These are phyloP conservation scores for Penicillium sp. DNA, from an alignment of 2,329 filamentous ascomycete species.

Conservation along the genomic window DNA sequence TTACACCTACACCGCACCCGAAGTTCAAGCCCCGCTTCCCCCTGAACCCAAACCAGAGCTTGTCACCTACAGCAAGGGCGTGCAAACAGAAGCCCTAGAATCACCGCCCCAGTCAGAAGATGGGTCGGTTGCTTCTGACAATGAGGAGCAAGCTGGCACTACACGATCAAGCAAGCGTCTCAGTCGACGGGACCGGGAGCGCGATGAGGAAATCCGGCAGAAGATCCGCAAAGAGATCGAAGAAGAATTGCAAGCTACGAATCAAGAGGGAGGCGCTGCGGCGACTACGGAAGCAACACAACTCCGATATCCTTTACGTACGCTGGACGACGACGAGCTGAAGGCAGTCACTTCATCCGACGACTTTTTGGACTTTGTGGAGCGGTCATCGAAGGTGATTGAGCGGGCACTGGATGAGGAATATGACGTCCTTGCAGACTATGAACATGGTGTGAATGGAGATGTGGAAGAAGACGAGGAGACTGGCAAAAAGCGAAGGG, in stretches of 20 bases:
- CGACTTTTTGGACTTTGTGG: constrained; percentile 93
- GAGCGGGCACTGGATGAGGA: constrained; percentile 93
- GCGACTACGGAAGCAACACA: constrained; percentile 46
- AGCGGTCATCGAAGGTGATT: constrained; percentile 94
- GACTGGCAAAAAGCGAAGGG: constrained; percentile 46
- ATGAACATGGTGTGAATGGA: constrained; percentile 73
- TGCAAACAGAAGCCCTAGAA: constrained; percentile 81
- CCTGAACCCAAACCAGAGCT: constrained; percentile 64
- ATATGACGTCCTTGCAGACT: constrained; percentile 94
- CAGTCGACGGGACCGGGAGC: constrained; percentile 76
- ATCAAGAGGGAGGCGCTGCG: constrained; percentile 44
- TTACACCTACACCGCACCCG: constrained; percentile 71
- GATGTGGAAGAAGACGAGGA: constrained; percentile 78
- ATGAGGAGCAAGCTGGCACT: constrained; percentile 59
- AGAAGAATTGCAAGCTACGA: constrained; percentile 78
- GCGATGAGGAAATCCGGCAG: constrained; percentile 85
- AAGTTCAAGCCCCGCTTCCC: constrained; percentile 69
- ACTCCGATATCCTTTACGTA: constrained; percentile 71
- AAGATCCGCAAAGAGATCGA: constrained; percentile 87
- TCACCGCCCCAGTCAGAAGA: constrained; percentile 55
- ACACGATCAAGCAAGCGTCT: constrained; percentile 66
- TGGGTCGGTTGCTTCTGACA: constrained; percentile 62
- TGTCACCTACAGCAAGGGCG: constrained; percentile 95
- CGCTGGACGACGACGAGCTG: constrained; percentile 80
- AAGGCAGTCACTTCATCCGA: constrained; percentile 87